phyloP scores from a whole-genome alignment of 352 stramenopile genomes.

The Peronospora belbahrii region DNA sequence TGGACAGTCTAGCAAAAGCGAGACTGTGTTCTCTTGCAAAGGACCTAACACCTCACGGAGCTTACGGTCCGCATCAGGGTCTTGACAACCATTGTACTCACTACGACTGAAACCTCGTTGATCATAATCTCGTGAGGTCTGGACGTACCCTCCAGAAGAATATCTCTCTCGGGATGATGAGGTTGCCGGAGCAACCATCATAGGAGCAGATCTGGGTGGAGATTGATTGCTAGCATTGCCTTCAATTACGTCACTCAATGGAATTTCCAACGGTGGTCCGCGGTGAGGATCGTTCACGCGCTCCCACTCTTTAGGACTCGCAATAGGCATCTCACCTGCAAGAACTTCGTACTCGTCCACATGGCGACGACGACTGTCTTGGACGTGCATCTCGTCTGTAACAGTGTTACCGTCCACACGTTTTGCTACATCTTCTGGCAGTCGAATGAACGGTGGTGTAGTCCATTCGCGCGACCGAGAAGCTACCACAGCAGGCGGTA shows the following conservation, averaged over 20 bases:
- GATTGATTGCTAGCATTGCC: constrained; percentile 14
- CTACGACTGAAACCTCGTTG: constrained; percentile 20
- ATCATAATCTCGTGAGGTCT: constrained; percentile 13
- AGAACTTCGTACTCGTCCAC: constrained; percentile 82
- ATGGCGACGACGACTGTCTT: constrained; percentile 58
- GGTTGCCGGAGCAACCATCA: constrained; percentile 14
- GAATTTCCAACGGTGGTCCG: constrained; percentile 49
- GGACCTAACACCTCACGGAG: constrained; percentile 59
- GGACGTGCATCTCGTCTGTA: constrained; percentile 59
- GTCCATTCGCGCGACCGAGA: constrained; percentile 54
- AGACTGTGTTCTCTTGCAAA: constrained; percentile 64
- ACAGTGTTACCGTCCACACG: constrained; percentile 21
- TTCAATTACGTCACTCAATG: constrained; percentile 55
- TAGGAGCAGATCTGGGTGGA: constrained; percentile 10
- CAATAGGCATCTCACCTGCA: constrained; percentile 66
- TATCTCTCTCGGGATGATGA: constrained; percentile 19
- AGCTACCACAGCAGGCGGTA: constrained; percentile 37
- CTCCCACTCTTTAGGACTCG: constrained; percentile 75
- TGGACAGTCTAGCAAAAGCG: constrained; percentile 63
- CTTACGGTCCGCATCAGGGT: constrained; percentile 51
- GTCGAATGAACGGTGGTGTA: constrained; percentile 46
- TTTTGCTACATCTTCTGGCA: constrained; percentile 51
- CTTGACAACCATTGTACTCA: constrained; percentile 26
- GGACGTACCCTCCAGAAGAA: constrained; percentile 17
- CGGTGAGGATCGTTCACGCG: constrained; percentile 54